A percentile compares a stretch with the other conserved stretches of the same genome.
These are phyloP conservation scores for Coemansia biformis DNA, from an alignment of 192 early-diverging fungal species.

Conservation along the genomic window DNA sequence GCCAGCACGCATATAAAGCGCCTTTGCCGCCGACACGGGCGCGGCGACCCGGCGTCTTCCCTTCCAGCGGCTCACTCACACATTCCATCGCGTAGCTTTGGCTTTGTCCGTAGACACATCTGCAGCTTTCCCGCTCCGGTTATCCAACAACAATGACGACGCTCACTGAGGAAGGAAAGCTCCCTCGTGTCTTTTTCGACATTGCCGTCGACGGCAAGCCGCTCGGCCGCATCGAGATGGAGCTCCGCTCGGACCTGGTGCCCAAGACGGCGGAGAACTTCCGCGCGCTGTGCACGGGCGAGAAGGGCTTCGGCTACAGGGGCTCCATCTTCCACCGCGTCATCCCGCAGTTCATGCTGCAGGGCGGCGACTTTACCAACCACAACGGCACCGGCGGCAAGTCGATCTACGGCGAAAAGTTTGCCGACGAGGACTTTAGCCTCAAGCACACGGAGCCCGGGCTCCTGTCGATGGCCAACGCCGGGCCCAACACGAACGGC, in stretches of 20 bases:
- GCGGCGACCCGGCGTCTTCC: too few relatives aligned
- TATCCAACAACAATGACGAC: too few relatives aligned
- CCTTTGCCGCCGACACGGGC: too few relatives aligned
- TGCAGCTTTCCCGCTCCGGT: too few relatives aligned
- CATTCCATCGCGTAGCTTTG: too few relatives aligned
- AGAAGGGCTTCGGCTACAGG: conserved; percentile 55
- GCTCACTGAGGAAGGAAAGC: too few relatives aligned
- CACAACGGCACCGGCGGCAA: too few relatives aligned
- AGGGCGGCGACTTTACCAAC: too few relatives aligned
- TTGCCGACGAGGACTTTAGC: conserved; percentile 72
- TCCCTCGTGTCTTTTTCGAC: conserved; percentile 55
- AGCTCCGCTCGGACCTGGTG: conserved; percentile 66
- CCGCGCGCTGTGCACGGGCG: conserved; percentile 59
- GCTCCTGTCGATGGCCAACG: conserved; percentile 78
- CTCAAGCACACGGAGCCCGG: conserved; percentile 64
- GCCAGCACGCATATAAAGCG: too few relatives aligned
- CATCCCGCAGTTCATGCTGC: conserved; percentile 80
- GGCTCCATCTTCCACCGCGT: conserved; percentile 82
- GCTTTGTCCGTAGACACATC: too few relatives aligned
- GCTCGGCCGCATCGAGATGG: conserved; percentile 40
- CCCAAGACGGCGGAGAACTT: conserved; percentile 93
- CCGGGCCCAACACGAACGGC: too few relatives aligned
- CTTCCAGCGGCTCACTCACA: too few relatives aligned
- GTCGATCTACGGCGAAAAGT: conserved; percentile 78
- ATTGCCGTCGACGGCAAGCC: conserved; percentile 25